Conservation (phyloP, 257 asterid genomes). For the Primulina eburnea region DNA sequence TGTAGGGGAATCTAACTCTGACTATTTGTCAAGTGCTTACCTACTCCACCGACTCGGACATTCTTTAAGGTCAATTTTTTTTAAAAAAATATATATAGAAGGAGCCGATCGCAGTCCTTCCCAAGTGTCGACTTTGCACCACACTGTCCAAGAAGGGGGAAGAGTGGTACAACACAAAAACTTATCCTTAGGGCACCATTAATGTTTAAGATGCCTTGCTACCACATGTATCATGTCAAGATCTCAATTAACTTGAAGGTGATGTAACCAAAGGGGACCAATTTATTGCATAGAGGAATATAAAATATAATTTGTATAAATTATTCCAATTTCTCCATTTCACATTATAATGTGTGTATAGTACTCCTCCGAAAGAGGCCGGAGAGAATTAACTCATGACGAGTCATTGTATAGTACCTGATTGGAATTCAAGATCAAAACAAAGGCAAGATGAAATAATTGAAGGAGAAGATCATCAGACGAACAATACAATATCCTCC, state of each 20-base stretch:
- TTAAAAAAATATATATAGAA: no score
- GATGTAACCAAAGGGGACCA: conserved; percentile 29
- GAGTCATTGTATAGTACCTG: conserved; percentile 37
- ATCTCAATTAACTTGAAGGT: conserved; percentile 19
- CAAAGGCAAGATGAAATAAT: conserved; percentile 35
- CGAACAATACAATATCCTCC: no score
- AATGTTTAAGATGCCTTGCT: conserved; percentile 9
- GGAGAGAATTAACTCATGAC: background rate
- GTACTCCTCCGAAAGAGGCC: background rate
- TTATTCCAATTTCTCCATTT: background rate
- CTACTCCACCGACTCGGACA: no score
- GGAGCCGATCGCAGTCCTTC: no score
- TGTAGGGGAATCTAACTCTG: no score
- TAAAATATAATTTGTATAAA: conserved; percentile 4
- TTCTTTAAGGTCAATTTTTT: no score
- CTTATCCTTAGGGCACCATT: background rate
- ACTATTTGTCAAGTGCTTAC: no score
- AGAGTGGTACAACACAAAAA: background rate
- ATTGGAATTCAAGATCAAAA: conserved; percentile 33
- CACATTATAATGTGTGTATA: conserved; percentile 2
- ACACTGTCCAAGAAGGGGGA: no score
- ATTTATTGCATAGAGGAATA: background rate
- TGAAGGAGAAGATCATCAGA: conserved; percentile 17
- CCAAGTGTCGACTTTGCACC: no score
- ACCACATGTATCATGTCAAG: conserved; percentile 32